Percentiles rank a stretch among this genome's conserved stretches.
Evolutionary conservation across 495 filamentous ascomycete genomes (phyloP).

Genomic region (Jackrogersella multiformis): DNA sequence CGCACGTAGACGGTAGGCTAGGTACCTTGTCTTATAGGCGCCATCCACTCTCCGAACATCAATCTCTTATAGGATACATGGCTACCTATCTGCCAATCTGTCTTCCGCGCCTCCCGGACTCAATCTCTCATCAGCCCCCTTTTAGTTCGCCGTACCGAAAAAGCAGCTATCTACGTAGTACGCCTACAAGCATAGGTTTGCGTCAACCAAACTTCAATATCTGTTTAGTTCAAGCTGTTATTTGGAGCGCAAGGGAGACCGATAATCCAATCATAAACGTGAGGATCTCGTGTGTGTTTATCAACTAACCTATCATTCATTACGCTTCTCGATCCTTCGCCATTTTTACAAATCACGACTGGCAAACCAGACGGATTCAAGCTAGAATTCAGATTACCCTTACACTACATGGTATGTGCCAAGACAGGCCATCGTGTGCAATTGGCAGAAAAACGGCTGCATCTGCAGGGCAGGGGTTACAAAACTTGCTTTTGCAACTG

Average conservation of each 20-base stretch:
- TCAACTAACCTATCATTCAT: slow-evolving; percentile 23
- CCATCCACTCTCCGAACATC: not conserved
- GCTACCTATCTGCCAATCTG: not conserved
- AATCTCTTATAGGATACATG: not conserved
- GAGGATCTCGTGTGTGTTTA: slow-evolving; percentile 19
- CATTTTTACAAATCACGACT: slow-evolving; percentile 11
- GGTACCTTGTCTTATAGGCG: not conserved
- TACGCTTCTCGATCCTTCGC: slow-evolving; percentile 7
- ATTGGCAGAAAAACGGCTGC: slow-evolving; percentile 30
- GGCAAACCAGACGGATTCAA: slow-evolving; percentile 5
- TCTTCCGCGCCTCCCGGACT: not conserved
- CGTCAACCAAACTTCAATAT: not conserved
- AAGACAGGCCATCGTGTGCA: slow-evolving; percentile 33
- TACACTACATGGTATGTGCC: slow-evolving; percentile 21
- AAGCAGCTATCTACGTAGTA: not conserved
- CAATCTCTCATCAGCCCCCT: not conserved
- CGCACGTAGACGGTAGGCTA: too few species aligned
- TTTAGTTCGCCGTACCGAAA: too few species aligned
- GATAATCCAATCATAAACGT: not conserved
- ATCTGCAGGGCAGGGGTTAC: slow-evolving; percentile 34
- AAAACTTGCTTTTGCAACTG: slow-evolving; percentile 40
- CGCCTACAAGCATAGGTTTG: not conserved
- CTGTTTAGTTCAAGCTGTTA: not conserved
- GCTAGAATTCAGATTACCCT: slow-evolving; percentile 12
- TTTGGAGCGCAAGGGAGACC: slow-evolving; percentile 2